phyloP scores from a whole-genome alignment of 306 rosid genomes.

The Citrullus amarus region DNA sequence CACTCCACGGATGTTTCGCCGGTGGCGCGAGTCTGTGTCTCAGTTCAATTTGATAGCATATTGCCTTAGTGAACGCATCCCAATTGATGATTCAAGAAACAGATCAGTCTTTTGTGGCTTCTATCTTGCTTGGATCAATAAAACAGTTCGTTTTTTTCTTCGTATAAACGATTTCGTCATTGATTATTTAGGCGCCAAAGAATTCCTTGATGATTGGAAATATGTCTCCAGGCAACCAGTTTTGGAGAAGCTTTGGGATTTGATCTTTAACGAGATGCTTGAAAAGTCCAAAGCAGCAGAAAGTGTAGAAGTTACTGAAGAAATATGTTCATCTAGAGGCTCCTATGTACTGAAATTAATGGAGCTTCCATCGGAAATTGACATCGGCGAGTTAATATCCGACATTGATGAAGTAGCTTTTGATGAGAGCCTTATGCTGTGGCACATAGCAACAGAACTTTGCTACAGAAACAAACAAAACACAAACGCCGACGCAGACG shows the following conservation, averaged over 20 bases:
- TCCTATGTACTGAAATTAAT: conserved; percentile 10
- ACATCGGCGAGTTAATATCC: not conserved
- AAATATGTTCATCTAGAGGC: conserved; percentile 24
- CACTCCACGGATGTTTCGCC: conserved; percentile 8
- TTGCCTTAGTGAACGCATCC: conserved; percentile 10
- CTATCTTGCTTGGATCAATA: not conserved
- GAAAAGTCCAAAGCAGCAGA: conserved; percentile 12
- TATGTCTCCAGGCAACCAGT: conserved; percentile 11
- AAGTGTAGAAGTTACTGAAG: conserved; percentile 12
- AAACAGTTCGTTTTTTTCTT: not conserved
- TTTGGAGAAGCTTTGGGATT: not conserved
- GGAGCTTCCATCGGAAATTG: not conserved
- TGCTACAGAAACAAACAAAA: not conserved
- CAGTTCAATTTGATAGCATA: conserved; percentile 19
- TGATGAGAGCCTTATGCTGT: conserved; percentile 21
- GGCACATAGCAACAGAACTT: conserved; percentile 40
- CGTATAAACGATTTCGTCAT: not conserved
- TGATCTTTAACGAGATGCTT: conserved; percentile 5
- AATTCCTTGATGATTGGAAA: conserved; percentile 12
- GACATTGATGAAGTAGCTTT: conserved; percentile 11
- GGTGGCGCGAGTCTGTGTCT: conserved; percentile 33
- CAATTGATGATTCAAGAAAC: not conserved
- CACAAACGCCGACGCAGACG: not conserved
- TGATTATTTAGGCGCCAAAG: conserved; percentile 6
- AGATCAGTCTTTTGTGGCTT: not conserved